Evolutionary conservation across 192 early-diverging fungal species (phyloP), one percentile per base, ranked within the genome.

Genomic region (Chytriomyces confervae): DNA sequence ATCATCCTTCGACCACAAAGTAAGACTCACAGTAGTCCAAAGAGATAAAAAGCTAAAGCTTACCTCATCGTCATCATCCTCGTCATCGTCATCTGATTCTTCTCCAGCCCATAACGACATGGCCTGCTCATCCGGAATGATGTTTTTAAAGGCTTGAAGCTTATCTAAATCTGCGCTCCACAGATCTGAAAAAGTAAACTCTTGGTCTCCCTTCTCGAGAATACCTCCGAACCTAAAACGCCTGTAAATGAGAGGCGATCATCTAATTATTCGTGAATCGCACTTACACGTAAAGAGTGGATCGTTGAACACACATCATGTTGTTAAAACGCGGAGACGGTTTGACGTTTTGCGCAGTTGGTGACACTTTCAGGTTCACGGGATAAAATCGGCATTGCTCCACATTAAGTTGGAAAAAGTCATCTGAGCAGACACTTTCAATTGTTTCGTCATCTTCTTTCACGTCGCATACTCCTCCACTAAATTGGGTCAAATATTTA

Each of bases 141-240:
- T 80, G 18, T 80, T 82, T 53, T 87, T 77, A 82, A 87, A 93
- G 75, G 86, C 86, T 9, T 79, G 84, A 74, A 86, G 79, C 82
- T 91, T 93, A 75, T 93, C 91, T 78, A 91, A 67, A 66, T 92
- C 89, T 45, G 91, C 53, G 8, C 84, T 77, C 85, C 89, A 92
- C 36, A 92, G 80, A 78, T 92, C 86, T 29, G 78, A 76, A 64
- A 90, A 73, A 0, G 91, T 92, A 70, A 87, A 82, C 75, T 93
- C 92, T 61, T 86, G 81, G 62, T 87, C 84, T 16, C 79, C 80
- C n/a, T 85, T 78, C 73, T 93, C 92, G 29, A 91, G 66, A 61
- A 93, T 86, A 5, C 92, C 92, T 9, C 92, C 92, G 76, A 85
- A 86, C 29, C 69, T 80, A 20, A 18, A 20, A 60, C 27, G 18